phyloP scores from a whole-genome alignment of 2,329 filamentous ascomycete species.

The Rutstroemia sydowiana region DNA sequence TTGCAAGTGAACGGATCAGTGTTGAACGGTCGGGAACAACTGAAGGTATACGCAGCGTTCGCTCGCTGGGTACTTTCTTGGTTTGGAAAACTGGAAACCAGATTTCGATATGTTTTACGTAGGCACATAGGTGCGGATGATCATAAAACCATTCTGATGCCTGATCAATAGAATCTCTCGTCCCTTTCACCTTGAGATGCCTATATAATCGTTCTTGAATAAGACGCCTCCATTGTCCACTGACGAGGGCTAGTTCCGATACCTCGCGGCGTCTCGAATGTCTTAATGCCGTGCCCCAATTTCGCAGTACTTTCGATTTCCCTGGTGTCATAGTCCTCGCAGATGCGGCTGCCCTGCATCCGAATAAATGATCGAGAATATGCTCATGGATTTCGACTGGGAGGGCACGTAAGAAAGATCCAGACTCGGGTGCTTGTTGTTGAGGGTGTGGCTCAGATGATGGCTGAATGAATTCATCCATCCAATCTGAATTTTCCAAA shows the following conservation, averaged over 20 bases:
- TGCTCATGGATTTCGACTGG: slow-evolving; percentile 66
- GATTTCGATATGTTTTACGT: slow-evolving; percentile 67
- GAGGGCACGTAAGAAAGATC: slow-evolving; percentile 35
- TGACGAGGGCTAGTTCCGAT: slow-evolving; percentile 58
- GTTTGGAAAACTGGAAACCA: slow-evolving; percentile 66
- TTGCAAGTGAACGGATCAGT: slow-evolving; percentile 27
- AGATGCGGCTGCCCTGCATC: slow-evolving; percentile 57
- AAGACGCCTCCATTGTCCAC: slow-evolving; percentile 54
- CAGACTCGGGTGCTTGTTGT: neutral
- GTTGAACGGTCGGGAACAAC: slow-evolving; percentile 22
- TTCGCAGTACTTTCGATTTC: slow-evolving; percentile 43
- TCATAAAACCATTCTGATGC: slow-evolving; percentile 53
- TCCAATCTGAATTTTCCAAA: neutral
- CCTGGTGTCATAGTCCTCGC: slow-evolving; percentile 48
- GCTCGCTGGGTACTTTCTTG: slow-evolving; percentile 24
- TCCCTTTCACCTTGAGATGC: slow-evolving; percentile 70
- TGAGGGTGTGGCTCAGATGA: neutral
- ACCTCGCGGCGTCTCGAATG: slow-evolving; percentile 61
- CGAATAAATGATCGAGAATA: slow-evolving; percentile 65
- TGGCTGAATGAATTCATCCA: neutral
- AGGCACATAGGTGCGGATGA: slow-evolving; percentile 50
- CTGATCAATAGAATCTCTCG: slow-evolving; percentile 51
- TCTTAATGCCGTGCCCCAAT: slow-evolving; percentile 57
- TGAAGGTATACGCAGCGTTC: slow-evolving; percentile 22
- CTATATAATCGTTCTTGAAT: slow-evolving; percentile 68